phyloP scores from a whole-genome alignment of 768 basidiomycete species.

The Lentinus brumalis region DNA sequence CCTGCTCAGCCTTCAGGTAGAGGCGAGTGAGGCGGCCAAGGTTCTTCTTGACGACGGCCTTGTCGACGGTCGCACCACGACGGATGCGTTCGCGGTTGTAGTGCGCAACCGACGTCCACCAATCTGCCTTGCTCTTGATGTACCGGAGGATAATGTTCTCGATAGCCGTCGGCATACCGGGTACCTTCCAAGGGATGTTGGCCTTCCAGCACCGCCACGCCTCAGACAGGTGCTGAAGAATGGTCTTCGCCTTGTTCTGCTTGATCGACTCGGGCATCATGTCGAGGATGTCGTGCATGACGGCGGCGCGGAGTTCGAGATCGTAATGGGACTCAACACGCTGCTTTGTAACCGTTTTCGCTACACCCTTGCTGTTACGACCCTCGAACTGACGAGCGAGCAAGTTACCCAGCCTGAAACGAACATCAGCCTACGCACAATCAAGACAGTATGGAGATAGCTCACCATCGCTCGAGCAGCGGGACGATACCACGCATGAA shows the following conservation, averaged over 20 bases:
- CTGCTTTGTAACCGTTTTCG: conserved; percentile 99
- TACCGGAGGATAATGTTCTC: conserved; percentile 99
- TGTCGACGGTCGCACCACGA: conserved; percentile 95
- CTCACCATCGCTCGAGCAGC: conserved; percentile 89
- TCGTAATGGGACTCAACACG: conserved; percentile 99
- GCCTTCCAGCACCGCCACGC: conserved; percentile 99
- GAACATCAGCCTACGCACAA: conserved; percentile 1
- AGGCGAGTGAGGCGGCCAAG: conserved; percentile 95
- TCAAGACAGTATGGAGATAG: conserved; percentile 9
- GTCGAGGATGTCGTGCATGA: conserved; percentile 99
- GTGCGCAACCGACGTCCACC: conserved; percentile 99
- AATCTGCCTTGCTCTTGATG: conserved; percentile 99
- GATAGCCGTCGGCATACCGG: conserved; percentile 98
- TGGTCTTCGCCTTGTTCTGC: conserved; percentile 99
- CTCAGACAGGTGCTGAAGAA: conserved; percentile 95
- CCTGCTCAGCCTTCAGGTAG: conserved; percentile 98
- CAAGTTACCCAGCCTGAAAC: conserved; percentile 80
- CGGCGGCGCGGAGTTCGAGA: conserved; percentile 93
- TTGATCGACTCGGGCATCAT: conserved; percentile 99
- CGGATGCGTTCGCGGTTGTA: conserved; percentile 98
- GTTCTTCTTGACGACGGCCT: conserved; percentile 99
- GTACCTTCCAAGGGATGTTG: conserved; percentile 99
- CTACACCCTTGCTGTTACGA: conserved; percentile 92
- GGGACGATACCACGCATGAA: conserved; percentile 99
- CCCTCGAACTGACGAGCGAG: conserved; percentile 99